Percentiles rank a stretch among this genome's conserved stretches.
Evolutionary conservation across 1,284 basidiomycete genomes (phyloP).

Genomic region (Phenoliferia sp.): DNA sequence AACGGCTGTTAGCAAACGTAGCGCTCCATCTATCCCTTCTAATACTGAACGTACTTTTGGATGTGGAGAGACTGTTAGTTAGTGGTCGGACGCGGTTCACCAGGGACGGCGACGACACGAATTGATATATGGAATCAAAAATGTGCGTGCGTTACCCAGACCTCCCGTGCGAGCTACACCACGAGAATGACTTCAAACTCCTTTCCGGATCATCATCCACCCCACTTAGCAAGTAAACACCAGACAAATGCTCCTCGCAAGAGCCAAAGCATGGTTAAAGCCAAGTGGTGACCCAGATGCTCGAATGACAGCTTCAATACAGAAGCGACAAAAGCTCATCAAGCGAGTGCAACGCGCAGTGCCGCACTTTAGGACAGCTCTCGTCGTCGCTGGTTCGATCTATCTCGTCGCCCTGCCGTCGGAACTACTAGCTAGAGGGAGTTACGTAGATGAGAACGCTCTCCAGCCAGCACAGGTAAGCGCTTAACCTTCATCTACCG

Average conservation of each 20-base stretch:
- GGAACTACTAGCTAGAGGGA: slow-evolving; percentile 56
- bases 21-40: not conserved
- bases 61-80: not conserved
- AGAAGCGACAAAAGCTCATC: slow-evolving; percentile 15
- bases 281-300: not conserved
- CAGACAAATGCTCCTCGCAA: not conserved
- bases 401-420: slow-evolving; percentile 31
- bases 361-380: slow-evolving; percentile 16
- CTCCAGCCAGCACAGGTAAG: slow-evolving; percentile 78
- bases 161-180: too few relatives aligned
- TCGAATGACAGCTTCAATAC: slow-evolving; percentile 1
- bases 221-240: too few relatives aligned
- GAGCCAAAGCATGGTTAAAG: not conserved
- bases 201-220: too few relatives aligned
- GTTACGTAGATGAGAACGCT: slow-evolving; percentile 89
- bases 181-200: too few relatives aligned
- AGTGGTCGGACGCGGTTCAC: not conserved
- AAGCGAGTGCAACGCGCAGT: not conserved
- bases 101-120: too few relatives aligned
- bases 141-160: too few relatives aligned
- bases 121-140: too few relatives aligned
- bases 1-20: not conserved
- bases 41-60: not conserved
- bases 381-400: slow-evolving; percentile 30
- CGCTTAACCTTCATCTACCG: not conserved